Conservation (phyloP, 768 basidiomycete genomes). For the Termitomyces sp. region DNA sequence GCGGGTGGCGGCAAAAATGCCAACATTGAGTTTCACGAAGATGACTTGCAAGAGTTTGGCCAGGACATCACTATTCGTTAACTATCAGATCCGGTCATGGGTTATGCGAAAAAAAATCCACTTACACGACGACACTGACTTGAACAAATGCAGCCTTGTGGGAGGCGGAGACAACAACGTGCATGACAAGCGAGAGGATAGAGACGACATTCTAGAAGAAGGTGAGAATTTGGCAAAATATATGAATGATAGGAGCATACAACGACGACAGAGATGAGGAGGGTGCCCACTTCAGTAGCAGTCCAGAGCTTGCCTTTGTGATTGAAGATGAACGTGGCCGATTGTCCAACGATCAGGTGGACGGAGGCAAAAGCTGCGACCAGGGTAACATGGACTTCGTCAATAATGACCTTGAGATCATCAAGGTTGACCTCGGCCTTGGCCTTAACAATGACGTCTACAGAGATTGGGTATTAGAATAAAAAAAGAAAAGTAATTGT, state of each 20-base stretch:
- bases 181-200: not conserved
- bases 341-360: not conserved
- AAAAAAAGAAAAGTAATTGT: not conserved
- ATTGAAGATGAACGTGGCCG: not conserved
- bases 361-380: not conserved
- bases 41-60: not conserved
- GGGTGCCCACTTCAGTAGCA: not conserved
- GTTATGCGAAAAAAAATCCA: not conserved
- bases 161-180: not conserved
- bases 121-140: not conserved
- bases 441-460: not conserved
- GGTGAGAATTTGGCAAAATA: not conserved
- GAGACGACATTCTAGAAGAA: not conserved
- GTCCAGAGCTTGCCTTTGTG: not conserved
- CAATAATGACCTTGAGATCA: not conserved
- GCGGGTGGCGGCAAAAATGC: not conserved
- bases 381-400: not conserved
- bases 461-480: not conserved
- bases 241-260: not conserved
- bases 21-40: not conserved
- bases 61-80: not conserved
- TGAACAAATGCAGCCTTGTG: not conserved
- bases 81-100: not conserved
- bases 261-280: not conserved
- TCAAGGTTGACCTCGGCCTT: not conserved